Conservation (phyloP, 2,329 filamentous ascomycete genomes). For the Sclerotinia sclerotiorum region DNA sequence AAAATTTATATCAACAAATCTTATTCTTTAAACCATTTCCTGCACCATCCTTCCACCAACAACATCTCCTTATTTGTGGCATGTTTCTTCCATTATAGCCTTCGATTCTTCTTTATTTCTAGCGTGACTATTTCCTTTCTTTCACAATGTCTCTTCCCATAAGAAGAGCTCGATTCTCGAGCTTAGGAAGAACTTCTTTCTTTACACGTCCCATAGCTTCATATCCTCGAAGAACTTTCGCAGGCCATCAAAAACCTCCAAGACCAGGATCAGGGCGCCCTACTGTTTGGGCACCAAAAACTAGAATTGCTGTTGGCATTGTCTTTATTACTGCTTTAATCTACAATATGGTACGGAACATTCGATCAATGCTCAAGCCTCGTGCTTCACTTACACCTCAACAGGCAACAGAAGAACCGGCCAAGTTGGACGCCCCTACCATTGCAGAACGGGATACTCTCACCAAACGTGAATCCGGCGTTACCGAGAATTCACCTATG, state of each 20-base stretch:
- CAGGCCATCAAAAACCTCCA: slow-evolving; percentile 29
- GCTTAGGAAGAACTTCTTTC: slow-evolving; percentile 21
- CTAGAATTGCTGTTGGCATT: slow-evolving; percentile 49
- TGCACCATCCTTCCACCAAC: not conserved
- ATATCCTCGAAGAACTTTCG: slow-evolving; percentile 32
- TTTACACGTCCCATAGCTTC: slow-evolving; percentile 12
- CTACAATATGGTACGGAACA: slow-evolving; percentile 49
- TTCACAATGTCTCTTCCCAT: slow-evolving; percentile 35
- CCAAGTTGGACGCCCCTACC: slow-evolving; percentile 60
- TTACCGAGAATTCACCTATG: slow-evolving; percentile 84
- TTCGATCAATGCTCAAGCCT: slow-evolving; percentile 14
- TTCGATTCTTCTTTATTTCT: slow-evolving; percentile 20
- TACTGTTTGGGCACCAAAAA: slow-evolving; percentile 47
- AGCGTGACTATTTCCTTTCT: slow-evolving; percentile 10
- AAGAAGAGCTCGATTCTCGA: slow-evolving; percentile 24
- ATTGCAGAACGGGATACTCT: slow-evolving; percentile 84
- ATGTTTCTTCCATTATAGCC: slow-evolving; percentile 34
- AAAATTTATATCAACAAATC: slow-evolving; percentile 6
- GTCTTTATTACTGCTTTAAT: slow-evolving; percentile 50
- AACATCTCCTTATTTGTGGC: slow-evolving; percentile 32
- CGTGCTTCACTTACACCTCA: slow-evolving; percentile 29
- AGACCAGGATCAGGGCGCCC: slow-evolving; percentile 21
- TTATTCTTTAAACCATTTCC: not conserved
- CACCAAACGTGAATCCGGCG: slow-evolving; percentile 72
- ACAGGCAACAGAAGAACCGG: slow-evolving; percentile 39